These are phyloP conservation scores for Hanseniaspora singularis DNA, from an alignment of 805 yeast genomes.

Conservation along the genomic window DNA sequence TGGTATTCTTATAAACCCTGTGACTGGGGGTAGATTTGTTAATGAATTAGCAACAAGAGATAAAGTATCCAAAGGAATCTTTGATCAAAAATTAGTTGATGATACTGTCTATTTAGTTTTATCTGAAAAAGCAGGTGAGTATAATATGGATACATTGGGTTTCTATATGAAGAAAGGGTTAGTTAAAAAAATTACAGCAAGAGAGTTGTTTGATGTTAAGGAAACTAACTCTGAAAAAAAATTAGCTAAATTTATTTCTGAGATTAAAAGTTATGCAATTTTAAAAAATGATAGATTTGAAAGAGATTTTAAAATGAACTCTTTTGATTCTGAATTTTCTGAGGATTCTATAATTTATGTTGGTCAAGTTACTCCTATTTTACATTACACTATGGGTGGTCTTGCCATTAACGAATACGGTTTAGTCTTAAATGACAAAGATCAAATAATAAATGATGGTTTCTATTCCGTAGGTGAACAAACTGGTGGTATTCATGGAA, in stretches of 20 bases:
- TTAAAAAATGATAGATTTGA: slow-evolving; percentile 28
- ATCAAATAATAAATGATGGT: slow-evolving; percentile 31
- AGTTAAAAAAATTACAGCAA: slow-evolving; percentile 25
- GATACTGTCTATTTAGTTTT: slow-evolving; percentile 26
- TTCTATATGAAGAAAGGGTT: slow-evolving; percentile 37
- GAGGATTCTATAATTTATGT: slow-evolving; percentile 30
- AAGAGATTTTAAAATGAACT: slow-evolving; percentile 29
- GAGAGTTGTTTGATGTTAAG: slow-evolving; percentile 25
- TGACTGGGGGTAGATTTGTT: slow-evolving; percentile 39
- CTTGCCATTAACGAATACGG: slow-evolving; percentile 41
- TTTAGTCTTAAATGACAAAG: slow-evolving; percentile 30
- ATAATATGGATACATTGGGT: slow-evolving; percentile 39
- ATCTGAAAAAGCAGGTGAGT: slow-evolving; percentile 35
- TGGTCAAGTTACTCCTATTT: slow-evolving; percentile 48
- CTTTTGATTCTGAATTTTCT: slow-evolving; percentile 24
- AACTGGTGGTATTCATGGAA: slow-evolving; percentile 60
- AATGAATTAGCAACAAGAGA: slow-evolving; percentile 47
- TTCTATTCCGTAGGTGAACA: slow-evolving; percentile 56
- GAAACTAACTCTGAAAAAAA: slow-evolving; percentile 18
- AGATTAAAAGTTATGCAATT: slow-evolving; percentile 20
- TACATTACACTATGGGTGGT: slow-evolving; percentile 62
- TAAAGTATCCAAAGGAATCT: slow-evolving; percentile 36
- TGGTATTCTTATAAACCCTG: slow-evolving; percentile 39
- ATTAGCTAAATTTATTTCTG: slow-evolving; percentile 20
- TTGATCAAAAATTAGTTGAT: slow-evolving; percentile 23